These are phyloP conservation scores for Adenanthera pavonina DNA, from an alignment of 306 rosid genomes.

Conservation along the genomic window DNA sequence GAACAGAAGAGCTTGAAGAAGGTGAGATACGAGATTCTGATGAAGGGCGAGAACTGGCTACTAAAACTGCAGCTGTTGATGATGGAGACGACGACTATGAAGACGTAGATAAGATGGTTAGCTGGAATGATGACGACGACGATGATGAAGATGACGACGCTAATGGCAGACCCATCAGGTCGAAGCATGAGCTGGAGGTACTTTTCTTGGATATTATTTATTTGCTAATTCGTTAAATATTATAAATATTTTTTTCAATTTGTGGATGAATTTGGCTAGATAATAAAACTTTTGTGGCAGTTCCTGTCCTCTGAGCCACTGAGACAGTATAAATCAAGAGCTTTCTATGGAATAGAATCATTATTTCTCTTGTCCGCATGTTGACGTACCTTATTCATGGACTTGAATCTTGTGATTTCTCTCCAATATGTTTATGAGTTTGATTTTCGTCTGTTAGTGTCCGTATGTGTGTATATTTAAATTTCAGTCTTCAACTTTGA, in stretches of 20 bases:
- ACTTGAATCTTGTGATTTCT: conserved; percentile 9
- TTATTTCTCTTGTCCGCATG: background rate
- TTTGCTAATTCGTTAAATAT: background rate
- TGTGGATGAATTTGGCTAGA: background rate
- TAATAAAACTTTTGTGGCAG: background rate
- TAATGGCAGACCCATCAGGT: conserved; percentile 57
- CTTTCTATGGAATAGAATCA: background rate
- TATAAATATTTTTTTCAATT: background rate
- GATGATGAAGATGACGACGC: conserved; percentile 3
- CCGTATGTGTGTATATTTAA: background rate
- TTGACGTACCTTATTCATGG: conserved; percentile 7
- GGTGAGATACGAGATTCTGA: conserved; percentile 71
- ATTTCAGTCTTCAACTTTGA: background rate
- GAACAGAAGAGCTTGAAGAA: conserved; percentile 64
- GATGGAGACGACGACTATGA: conserved; percentile 15
- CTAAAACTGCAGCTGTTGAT: background rate
- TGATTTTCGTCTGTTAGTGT: background rate
- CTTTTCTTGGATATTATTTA: background rate
- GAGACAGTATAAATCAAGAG: background rate
- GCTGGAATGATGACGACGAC: background rate
- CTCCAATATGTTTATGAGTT: conserved; percentile 7
- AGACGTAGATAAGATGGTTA: background rate
- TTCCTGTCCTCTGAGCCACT: background rate
- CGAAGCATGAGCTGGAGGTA: conserved; percentile 84
- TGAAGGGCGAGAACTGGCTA: conserved; percentile 34